These are phyloP conservation scores for Luvunga scandens DNA, from an alignment of 345 rosid species.

Conservation along the genomic window DNA sequence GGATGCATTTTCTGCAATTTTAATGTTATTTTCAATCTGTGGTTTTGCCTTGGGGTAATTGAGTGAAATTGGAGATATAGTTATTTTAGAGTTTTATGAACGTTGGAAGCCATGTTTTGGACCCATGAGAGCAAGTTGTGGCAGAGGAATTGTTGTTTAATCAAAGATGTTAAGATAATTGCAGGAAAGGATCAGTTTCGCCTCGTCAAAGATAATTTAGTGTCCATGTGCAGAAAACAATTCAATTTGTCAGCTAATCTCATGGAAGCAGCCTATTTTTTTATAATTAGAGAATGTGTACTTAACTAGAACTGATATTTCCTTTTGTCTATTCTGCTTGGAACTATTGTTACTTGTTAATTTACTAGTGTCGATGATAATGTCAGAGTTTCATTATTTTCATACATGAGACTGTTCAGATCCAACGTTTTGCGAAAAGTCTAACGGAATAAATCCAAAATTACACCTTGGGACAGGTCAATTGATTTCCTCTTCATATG, in stretches of 20 bases:
- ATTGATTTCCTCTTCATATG: neutral
- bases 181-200: neutral
- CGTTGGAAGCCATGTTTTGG: neutral
- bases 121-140: neutral
- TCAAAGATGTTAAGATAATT: neutral
- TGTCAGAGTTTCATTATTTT: neutral
- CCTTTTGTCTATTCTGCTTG: neutral
- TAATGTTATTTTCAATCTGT: neutral
- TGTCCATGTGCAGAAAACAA: neutral
- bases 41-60: neutral
- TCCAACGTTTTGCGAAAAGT: neutral
- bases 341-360: neutral
- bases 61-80: neutral
- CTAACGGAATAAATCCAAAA: neutral
- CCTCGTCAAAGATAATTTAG: no score
- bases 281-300: slow-evolving; percentile 5
- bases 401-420: neutral
- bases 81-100: neutral
- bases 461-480: neutral
- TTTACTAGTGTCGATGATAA: neutral
- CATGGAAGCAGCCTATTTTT: neutral
- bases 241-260: slow-evolving; percentile 7
- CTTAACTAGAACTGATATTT: neutral
- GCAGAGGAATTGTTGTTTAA: neutral
- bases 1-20: neutral